phyloP scores from a whole-genome alignment of 192 early-diverging fungal species.

The Umbelopsis sp. region DNA sequence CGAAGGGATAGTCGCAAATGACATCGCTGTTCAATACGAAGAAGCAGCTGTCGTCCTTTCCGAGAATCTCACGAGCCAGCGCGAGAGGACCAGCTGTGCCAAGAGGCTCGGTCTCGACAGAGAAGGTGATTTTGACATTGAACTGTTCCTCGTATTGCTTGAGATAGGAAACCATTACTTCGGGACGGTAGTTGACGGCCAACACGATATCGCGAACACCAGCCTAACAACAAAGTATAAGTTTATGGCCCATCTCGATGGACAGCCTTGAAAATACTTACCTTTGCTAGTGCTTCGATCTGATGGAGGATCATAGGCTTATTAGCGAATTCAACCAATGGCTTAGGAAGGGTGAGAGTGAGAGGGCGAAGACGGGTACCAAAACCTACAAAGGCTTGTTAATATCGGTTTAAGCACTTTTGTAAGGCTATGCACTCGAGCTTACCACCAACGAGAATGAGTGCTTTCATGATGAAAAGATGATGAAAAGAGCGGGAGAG shows the following conservation, averaged over 20 bases:
- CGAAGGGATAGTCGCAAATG: constrained; percentile 98
- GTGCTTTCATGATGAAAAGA: constrained; percentile 69
- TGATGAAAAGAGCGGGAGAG: constrained; percentile 18
- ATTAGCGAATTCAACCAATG: constrained; percentile 99
- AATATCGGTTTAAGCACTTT: background rate
- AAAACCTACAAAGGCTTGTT: constrained; percentile 67
- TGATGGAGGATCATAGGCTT: constrained; percentile 99
- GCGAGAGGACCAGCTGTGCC: constrained; percentile 97
- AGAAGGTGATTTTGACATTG: constrained; percentile 94
- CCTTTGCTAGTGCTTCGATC: constrained; percentile 96
- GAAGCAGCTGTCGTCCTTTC: constrained; percentile 92
- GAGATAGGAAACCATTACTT: constrained; percentile 93
- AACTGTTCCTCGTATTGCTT: constrained; percentile 92
- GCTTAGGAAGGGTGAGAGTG: constrained; percentile 96
- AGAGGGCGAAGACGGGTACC: constrained; percentile 98
- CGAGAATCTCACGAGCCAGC: constrained; percentile 88
- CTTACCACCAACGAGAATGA: constrained; percentile 83
- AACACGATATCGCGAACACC: constrained; percentile 97
- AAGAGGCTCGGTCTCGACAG: constrained; percentile 95
- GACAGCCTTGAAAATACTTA: constrained; percentile 37
- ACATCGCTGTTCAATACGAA: constrained; percentile 99
- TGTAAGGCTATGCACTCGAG: background rate
- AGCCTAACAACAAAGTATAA: constrained; percentile 62
- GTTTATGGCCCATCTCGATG: background rate
- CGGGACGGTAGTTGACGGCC: constrained; percentile 99